These are phyloP conservation scores for Hymenoscyphus linearis DNA, from an alignment of 2,329 filamentous ascomycete genomes.

Conservation along the genomic window DNA sequence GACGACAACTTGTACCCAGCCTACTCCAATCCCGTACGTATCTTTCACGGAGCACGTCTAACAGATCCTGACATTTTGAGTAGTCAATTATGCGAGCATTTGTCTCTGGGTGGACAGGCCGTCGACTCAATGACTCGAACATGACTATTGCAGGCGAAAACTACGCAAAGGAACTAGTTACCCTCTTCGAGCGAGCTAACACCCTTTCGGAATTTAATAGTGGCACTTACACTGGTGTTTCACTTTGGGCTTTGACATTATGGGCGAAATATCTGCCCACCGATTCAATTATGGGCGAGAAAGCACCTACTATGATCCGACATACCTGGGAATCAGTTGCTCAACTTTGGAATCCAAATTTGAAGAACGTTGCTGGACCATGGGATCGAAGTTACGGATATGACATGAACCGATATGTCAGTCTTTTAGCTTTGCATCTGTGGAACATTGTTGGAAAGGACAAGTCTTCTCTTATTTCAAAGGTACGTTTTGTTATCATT, in stretches of 20 bases:
- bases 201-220: constrained; percentile 54
- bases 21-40: constrained; percentile 51
- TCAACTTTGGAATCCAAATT: constrained; percentile 50
- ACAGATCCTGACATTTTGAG: constrained; percentile 4
- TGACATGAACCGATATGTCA: constrained; percentile 58
- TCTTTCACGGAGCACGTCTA: not conserved
- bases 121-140: constrained; percentile 47
- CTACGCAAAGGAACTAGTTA: constrained; percentile 50
- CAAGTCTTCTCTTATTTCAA: constrained; percentile 20
- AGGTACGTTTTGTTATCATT: constrained; percentile 11
- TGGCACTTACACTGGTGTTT: constrained; percentile 57
- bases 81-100: constrained; percentile 55
- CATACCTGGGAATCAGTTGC: constrained; percentile 48
- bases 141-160: constrained; percentile 53
- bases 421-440: constrained; percentile 52
- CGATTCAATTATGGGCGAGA: constrained; percentile 47
- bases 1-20: constrained; percentile 57
- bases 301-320: constrained; percentile 46
- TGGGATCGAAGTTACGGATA: constrained; percentile 61
- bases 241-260: constrained; percentile 51
- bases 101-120: constrained; percentile 53
- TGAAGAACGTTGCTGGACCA: constrained; percentile 58
- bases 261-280: constrained; percentile 55
- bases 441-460: constrained; percentile 51
- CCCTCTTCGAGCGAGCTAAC: constrained; percentile 49